Evolutionary conservation across 1,284 basidiomycete species (phyloP), one percentile per base, ranked within the genome.

Genomic region (Exobasidium rhododendri): DNA sequence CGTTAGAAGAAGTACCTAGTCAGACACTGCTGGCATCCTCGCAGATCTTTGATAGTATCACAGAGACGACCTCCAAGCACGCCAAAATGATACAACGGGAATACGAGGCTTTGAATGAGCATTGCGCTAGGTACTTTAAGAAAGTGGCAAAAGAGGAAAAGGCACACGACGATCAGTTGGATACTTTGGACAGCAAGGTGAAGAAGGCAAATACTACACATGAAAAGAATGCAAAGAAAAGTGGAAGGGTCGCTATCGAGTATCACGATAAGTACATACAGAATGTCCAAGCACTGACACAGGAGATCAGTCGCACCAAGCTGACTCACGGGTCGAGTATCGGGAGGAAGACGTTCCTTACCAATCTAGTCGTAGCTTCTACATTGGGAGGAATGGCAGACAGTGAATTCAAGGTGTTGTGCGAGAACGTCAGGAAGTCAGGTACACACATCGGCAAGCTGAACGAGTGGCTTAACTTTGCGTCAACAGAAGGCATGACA

Each of bases 131-230:
- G 62, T 73, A 73, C 65, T 79, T 79, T 61, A 76, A 73, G 30
- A 69, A 68, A 50, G 69, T 79, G 6, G 77, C 77, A 49, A 79
- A 79, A 55, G 77, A 79, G 52, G 77, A 79, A 61, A 61, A 67
- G 10, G 62, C 65, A 1, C 75, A 78, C 52, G 77, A 78, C 58
- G 77, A 78, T 51, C 56, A 67, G 20, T 53, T 78, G 3, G 63
- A 70, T 30, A 52, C 61, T 5, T 67, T 78, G 6, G 77, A 79
- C 53, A 52, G 63, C 32, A 79, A 79, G 63, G 65, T 79, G 58
- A 78, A 78, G 45, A 78, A 77, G 63, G 76, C 77, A 10, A 73
- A 77, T 53, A 66, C 64, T 26, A 61, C 61, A 1, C 73, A 79
- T 61, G 77, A 79, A 26, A 78, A 78, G 63, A 71, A 65, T n/a